These are phyloP conservation scores for Annona squamosa DNA, from an alignment of 164 flowering plant species.

Conservation along the genomic window DNA sequence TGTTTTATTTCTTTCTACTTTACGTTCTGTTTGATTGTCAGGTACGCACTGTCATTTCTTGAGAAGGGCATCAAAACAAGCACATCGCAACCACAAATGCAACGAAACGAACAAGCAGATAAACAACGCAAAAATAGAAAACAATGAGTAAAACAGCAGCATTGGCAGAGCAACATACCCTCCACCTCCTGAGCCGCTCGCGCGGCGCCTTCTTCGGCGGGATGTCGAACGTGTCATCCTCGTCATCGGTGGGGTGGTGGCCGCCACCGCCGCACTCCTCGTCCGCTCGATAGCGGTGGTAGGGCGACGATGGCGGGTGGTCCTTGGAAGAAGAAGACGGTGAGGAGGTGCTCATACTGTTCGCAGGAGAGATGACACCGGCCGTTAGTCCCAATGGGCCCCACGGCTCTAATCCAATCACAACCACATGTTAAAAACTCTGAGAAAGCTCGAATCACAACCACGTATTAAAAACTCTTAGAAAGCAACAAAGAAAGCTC, in stretches of 20 bases:
- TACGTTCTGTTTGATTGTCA: too few relatives aligned
- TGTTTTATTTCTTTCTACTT: too few relatives aligned
- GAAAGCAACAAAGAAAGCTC: too few relatives aligned
- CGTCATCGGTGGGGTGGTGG: conserved; percentile 19
- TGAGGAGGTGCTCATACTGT: conserved; percentile 14
- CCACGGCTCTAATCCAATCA: background rate
- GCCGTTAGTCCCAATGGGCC: conserved; percentile 6
- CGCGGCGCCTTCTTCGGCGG: conserved; percentile 63
- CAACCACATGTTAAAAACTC: background rate
- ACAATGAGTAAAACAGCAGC: background rate
- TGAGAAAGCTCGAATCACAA: background rate
- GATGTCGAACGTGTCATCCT: conserved; percentile 46
- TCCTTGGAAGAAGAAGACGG: background rate
- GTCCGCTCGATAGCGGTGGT: conserved; percentile 2
- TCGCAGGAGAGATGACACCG: conserved; percentile 81
- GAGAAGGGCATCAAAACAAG: background rate
- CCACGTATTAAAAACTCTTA: background rate
- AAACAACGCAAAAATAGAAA: background rate
- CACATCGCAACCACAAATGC: background rate
- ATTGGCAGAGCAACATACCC: conserved; percentile 36
- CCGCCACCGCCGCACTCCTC: background rate
- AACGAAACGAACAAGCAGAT: background rate
- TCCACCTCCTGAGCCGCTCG: conserved; percentile 75
- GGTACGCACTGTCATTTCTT: background rate
- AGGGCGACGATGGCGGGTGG: conserved; percentile 28